Evolutionary conservation across 164 flowering plant genomes (phyloP).

Genomic region (Malania oleifera): DNA sequence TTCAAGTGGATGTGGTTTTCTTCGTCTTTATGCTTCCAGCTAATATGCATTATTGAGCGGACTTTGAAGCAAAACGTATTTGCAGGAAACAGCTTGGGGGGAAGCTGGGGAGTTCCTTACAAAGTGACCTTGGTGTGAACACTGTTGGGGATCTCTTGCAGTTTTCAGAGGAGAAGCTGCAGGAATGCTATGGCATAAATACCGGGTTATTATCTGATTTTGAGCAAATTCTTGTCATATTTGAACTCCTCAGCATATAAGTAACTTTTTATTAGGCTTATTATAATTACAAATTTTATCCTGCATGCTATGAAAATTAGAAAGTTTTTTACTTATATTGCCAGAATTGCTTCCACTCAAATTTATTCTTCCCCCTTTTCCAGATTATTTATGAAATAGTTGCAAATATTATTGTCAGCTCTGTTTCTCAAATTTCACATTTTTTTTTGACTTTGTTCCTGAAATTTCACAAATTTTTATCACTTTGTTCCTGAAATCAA

Average conservation of each 20-base stretch:
- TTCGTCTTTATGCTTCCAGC: no score
- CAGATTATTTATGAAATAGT: no score
- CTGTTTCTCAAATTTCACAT: no score
- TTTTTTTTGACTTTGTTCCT: no score
- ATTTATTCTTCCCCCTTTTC: no score
- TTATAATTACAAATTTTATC: neutral
- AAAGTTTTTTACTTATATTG: neutral
- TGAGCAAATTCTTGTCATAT: neutral
- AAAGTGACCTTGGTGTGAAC: conserved; percentile 72
- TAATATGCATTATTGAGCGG: no score
- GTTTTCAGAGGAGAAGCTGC: conserved; percentile 81
- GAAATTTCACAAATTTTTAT: no score
- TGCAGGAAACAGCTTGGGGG: conserved; percentile 98
- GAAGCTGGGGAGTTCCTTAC: conserved; percentile 85
- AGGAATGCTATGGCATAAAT: conserved; percentile 81
- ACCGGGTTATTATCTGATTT: conserved; percentile 55
- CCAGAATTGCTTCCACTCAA: no score
- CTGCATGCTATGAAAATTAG: neutral
- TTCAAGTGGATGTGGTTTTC: no score
- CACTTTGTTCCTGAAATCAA: no score
- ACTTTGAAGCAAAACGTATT: neutral
- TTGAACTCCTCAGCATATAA: neutral
- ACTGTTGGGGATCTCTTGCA: conserved; percentile 86
- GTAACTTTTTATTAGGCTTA: neutral
- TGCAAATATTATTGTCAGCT: no score